phyloP scores from a whole-genome alignment of 2,329 filamentous ascomycete genomes.

The Monosporascus ibericus region DNA sequence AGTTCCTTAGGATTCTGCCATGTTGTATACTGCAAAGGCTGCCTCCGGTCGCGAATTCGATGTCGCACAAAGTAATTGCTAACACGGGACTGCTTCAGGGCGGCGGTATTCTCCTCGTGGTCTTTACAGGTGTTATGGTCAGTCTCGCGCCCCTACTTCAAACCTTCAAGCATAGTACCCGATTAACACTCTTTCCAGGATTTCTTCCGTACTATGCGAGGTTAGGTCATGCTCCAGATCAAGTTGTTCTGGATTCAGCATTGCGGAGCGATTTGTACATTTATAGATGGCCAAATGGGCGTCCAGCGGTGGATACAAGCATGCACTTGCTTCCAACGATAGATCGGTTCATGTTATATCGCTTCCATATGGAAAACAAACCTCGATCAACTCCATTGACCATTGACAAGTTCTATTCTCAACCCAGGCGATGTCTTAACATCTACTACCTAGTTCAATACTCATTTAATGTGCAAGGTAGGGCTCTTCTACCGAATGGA shows the following conservation, averaged over 20 bases:
- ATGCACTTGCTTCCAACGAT: not conserved
- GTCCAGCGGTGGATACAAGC: slow-evolving; percentile 7
- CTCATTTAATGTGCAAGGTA: no score
- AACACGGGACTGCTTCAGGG: slow-evolving; percentile 6
- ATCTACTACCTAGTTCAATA: no score
- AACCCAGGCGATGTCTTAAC: not conserved
- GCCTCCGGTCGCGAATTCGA: no score
- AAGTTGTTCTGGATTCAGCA: not conserved
- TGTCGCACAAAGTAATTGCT: not conserved
- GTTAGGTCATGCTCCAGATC: slow-evolving; percentile 3
- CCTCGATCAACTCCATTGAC: no score
- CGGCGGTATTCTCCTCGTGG: slow-evolving; percentile 64
- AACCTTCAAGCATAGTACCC: not conserved
- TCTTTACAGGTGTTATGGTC: slow-evolving; percentile 75
- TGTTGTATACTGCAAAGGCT: no score
- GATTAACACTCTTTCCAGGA: slow-evolving; percentile 6
- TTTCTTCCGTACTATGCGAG: slow-evolving; percentile 18
- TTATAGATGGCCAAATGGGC: slow-evolving; percentile 2
- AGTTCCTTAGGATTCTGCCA: no score
- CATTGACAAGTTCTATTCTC: no score
- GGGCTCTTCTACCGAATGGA: no score
- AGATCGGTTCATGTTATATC: not conserved
- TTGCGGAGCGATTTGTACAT: slow-evolving; percentile 7
- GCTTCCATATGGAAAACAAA: no score
- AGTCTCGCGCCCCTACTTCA: not conserved